These are phyloP conservation scores for Globisporangium sylvaticum DNA, from an alignment of 352 stramenopile genomes.

Conservation along the genomic window DNA sequence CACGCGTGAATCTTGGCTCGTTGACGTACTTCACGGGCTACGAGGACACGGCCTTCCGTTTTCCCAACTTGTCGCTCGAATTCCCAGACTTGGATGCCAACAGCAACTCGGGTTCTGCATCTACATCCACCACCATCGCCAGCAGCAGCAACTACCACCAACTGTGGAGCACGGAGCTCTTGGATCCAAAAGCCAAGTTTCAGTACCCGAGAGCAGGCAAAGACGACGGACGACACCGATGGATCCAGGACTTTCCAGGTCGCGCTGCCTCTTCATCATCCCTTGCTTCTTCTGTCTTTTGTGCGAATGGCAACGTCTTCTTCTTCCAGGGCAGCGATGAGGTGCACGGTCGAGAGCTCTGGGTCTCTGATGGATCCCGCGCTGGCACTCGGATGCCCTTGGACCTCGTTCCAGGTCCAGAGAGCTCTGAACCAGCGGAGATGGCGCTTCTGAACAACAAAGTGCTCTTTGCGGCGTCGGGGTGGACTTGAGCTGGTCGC, in stretches of 20 bases:
- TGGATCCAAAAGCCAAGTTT: slow-evolving; percentile 12
- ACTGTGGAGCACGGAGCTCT: slow-evolving; percentile 26
- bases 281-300: slow-evolving; percentile 18
- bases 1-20: slow-evolving; percentile 22
- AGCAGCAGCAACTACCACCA: slow-evolving; percentile 14
- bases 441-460: slow-evolving; percentile 38
- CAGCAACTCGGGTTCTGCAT: neutral
- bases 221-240: slow-evolving; percentile 26
- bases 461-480: slow-evolving; percentile 68
- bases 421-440: slow-evolving; percentile 30
- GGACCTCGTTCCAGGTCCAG: slow-evolving; percentile 54
- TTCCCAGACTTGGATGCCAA: neutral
- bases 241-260: slow-evolving; percentile 18
- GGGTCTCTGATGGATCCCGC: slow-evolving; percentile 44
- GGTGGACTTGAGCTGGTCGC: slow-evolving; percentile 56
- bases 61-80: slow-evolving; percentile 30
- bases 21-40: slow-evolving; percentile 22
- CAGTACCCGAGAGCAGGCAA: slow-evolving; percentile 4
- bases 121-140: neutral
- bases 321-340: slow-evolving; percentile 46
- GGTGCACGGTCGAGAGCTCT: slow-evolving; percentile 57
- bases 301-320: slow-evolving; percentile 21
- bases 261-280: neutral
- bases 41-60: slow-evolving; percentile 45
- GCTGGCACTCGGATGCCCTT: slow-evolving; percentile 42